Evolutionary conservation across 2,329 filamentous ascomycete genomes (phyloP), one percentile per base, ranked within the genome.

Genomic region (Truncatella angustata): DNA sequence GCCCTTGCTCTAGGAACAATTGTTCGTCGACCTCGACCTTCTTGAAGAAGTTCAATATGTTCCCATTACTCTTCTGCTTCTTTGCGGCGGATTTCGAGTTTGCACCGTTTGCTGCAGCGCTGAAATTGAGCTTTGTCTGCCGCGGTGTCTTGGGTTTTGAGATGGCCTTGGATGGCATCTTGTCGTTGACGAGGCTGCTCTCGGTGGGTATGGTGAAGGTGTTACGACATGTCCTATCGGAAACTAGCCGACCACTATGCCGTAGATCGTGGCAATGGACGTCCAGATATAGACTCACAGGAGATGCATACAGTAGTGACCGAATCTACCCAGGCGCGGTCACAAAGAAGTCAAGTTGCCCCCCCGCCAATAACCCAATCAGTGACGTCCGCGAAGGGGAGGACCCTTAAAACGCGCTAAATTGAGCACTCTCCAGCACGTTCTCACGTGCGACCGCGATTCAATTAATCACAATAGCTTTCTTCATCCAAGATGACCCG

Each of bases 41-140:
- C 62, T 88, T 85, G 65, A 91, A 91, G 67, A 90, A 91, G 56
- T 71, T 90, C 12, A 90, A 70, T 28, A 91, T 90, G 56, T 85
- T 90, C 5, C 77, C 75, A 60, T 89, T 90, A 1, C 73, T 59
- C 3, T 72, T 63, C 47, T 69, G 72, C 58, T 72, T n/a, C n/a
- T 63, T 67, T 12, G 57, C 57, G 20, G 55, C 54, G 0, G 60
- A 49, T 51, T 63, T 64, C 34, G 55, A 52, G 18, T 49, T 56
- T 9, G 52, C 34, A 37, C 56, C 53, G 24, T 54, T 54, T 5
- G 56, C 49, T 18, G 51, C 39, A 30, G 60, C 49, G 24, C 59
- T 56, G 35, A 67, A 68, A 47, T 58, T 65, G 35, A 68, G 61
- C 45, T 67, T 68, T 4, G 63, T 57, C 35, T 65, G 62, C 18